These are phyloP conservation scores for Trichocomaceae sp. DNA, from an alignment of 2,329 filamentous ascomycete species.

Conservation along the genomic window DNA sequence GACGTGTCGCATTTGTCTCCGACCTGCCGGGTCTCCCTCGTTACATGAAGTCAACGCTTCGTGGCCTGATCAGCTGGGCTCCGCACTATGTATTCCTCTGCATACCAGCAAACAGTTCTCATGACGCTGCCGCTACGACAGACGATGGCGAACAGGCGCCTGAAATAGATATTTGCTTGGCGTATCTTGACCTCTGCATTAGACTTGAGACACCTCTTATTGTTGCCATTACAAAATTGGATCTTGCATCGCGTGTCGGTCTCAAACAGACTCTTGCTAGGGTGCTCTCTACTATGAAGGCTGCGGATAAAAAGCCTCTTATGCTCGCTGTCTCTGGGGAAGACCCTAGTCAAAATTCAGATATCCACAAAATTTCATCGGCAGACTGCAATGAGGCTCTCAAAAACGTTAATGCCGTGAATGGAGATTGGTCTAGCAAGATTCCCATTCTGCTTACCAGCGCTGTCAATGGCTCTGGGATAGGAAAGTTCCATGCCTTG, in stretches of 20 bases:
- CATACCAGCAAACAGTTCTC: constrained; percentile 66
- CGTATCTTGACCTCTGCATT: constrained; percentile 78
- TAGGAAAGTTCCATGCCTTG: constrained; percentile 74
- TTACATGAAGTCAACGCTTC: constrained; percentile 80
- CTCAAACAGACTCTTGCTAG: constrained; percentile 65
- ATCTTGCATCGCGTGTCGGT: constrained; percentile 68
- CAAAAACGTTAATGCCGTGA: constrained; percentile 43
- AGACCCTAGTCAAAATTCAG: constrained; percentile 46
- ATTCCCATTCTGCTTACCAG: constrained; percentile 88
- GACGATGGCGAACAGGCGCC: constrained; percentile 28
- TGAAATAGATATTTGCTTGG: constrained; percentile 65
- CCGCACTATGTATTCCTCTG: constrained; percentile 91
- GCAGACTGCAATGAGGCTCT: constrained; percentile 55
- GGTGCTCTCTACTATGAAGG: constrained; percentile 71
- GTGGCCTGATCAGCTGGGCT: constrained; percentile 89
- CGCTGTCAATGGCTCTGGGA: constrained; percentile 74
- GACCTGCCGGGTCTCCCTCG: constrained; percentile 89
- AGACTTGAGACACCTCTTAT: constrained; percentile 70
- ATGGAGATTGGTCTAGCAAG: constrained; percentile 38
- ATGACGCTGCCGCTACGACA: constrained; percentile 37
- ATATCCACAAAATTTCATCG: constrained; percentile 52
- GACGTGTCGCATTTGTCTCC: constrained; percentile 74
- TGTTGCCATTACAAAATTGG: constrained; percentile 84
- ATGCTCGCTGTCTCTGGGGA: constrained; percentile 50
- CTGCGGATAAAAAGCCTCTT: constrained; percentile 63